Conservation (phyloP, 2,329 filamentous ascomycete species). For the Fusarium subglutinans region DNA sequence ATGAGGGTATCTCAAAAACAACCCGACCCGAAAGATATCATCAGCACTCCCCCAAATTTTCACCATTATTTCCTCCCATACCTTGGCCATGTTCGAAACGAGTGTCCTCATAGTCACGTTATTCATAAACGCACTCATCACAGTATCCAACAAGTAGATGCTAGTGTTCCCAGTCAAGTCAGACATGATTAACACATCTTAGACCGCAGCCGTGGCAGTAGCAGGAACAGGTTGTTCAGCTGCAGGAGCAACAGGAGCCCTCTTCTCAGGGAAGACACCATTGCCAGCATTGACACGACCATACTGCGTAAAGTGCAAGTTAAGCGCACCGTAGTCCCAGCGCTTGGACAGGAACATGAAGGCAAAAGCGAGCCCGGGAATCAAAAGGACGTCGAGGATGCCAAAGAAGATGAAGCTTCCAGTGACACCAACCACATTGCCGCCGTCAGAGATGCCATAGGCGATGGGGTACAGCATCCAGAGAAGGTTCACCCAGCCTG, state of each 20-base stretch:
- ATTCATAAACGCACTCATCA: background rate
- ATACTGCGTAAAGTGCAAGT: slow-evolving; percentile 65
- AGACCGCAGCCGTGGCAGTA: slow-evolving; percentile 22
- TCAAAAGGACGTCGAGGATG: slow-evolving; percentile 59
- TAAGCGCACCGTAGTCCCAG: slow-evolving; percentile 63
- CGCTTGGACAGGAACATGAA: slow-evolving; percentile 55
- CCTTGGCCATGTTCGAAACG: background rate
- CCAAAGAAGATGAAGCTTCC: slow-evolving; percentile 53
- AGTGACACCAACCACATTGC: slow-evolving; percentile 28
- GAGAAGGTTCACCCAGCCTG: slow-evolving; percentile 59
- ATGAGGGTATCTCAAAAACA: slow-evolving; percentile 37
- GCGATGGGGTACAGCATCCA: slow-evolving; percentile 66
- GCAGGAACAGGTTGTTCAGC: slow-evolving; percentile 15
- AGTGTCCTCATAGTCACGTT: background rate
- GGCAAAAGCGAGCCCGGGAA: slow-evolving; percentile 55
- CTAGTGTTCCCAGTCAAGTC: background rate
- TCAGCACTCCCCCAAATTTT: background rate
- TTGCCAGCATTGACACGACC: slow-evolving; percentile 56
- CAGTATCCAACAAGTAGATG: background rate
- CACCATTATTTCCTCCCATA: background rate
- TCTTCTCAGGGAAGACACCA: slow-evolving; percentile 59
- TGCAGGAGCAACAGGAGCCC: slow-evolving; percentile 27
- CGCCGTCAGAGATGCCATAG: slow-evolving; percentile 43
- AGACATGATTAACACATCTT: background rate
- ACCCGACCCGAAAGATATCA: background rate